Base-by-base conservation (phyloP, 108 stramenopile genomes). In the Heterococcus sp. region DNA sequence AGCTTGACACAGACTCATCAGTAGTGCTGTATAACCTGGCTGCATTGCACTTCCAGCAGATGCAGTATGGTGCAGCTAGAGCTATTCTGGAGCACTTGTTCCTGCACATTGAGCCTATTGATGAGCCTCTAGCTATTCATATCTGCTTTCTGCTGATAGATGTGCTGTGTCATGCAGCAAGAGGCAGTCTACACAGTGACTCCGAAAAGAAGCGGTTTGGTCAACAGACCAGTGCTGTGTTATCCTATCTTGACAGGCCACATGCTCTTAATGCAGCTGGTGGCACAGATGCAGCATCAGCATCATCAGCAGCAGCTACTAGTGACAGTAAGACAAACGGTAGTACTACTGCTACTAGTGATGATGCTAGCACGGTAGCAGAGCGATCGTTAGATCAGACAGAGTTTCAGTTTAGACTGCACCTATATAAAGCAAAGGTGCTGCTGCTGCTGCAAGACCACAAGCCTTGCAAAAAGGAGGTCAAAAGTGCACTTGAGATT, bases 391-490 rank as follows among this genome's bases (percentile, higher is more conserved):
- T 73, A 4, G 84, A 85, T 26, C 76, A 69, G 58, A 75, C 84
- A 14, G 84, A 85, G 46, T 79, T 85, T 26, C 32, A 72, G 0
- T 85, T 85, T 37, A 68, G 84, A 37, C 66, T 79, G 40, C 84
- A 85, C 68, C 72, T 85, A 78, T 85, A 85, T 73, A 78, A 79
- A 74, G 84, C 84, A 32, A 85, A 85, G 72, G 66, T 69, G 3
- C 21, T 73, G 37, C 68, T 85, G 46, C 58, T 78, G 40, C 77
- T 72, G 72, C 37, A 65, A 39, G 70, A 84, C 3, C 11, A 37
- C 11, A 75, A 84, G 69, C 64, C 75, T 28, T 76, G 75, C 1
- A 84, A 84, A 32, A 84, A 84, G 71, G 83, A 76, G 35, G 37
- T 84, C 66, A 84, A 84, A 58, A 76, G 83, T 67, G 83, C 83